A percentile compares a stretch with the other conserved stretches of the same genome.
Conservation (phyloP, 176 grass and related monocot species). For the Puccinellia tenuiflora region DNA sequence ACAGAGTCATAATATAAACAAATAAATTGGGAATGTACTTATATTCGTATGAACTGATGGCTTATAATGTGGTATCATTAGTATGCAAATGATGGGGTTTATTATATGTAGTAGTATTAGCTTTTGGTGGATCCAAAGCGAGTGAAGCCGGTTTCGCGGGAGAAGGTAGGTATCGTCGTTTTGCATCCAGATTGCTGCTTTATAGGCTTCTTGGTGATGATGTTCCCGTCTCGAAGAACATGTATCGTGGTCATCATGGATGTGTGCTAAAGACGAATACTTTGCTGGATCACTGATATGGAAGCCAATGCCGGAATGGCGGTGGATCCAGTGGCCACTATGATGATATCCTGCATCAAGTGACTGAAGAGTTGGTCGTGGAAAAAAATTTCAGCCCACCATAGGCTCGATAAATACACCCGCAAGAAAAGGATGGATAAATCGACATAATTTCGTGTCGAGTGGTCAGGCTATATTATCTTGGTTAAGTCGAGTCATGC, state of each 20-base stretch:
- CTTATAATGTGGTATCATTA: neutral
- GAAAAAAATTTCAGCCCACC: no score
- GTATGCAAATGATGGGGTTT: neutral
- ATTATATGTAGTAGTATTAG: neutral
- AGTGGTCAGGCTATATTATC: neutral
- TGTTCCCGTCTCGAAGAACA: neutral
- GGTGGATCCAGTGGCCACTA: neutral
- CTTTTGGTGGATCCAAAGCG: neutral
- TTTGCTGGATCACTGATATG: neutral
- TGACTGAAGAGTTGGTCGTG: neutral
- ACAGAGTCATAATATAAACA: neutral
- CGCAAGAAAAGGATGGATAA: no score
- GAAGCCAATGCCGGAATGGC: neutral
- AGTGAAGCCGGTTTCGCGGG: neutral
- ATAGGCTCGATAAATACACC: no score
- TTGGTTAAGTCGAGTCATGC: no score
- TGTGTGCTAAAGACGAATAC: neutral
- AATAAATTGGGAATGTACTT: neutral
- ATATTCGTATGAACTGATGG: neutral
- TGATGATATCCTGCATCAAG: neutral
- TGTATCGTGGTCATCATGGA: neutral
- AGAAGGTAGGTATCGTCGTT: conserved; percentile 10
- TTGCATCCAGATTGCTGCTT: conserved; percentile 1
- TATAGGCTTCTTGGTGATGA: conserved; percentile 14
- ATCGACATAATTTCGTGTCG: no score